phyloP scores from a whole-genome alignment of 2,329 filamentous ascomycete species.

The Pestalotiopsis sp. region DNA sequence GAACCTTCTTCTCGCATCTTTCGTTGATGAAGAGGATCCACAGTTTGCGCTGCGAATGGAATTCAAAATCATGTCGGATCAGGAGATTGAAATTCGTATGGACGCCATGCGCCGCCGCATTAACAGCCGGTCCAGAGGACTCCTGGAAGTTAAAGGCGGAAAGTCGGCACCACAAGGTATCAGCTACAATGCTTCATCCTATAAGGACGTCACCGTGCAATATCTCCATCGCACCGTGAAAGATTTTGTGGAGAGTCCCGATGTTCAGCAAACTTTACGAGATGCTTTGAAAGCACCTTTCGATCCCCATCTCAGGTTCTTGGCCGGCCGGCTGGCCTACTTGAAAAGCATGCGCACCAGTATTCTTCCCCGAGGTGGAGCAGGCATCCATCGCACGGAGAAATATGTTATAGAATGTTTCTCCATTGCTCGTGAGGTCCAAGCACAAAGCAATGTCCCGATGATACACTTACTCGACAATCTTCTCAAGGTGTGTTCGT shows the following conservation, averaged over 20 bases:
- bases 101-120: neutral
- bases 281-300: neutral
- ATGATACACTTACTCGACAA: neutral
- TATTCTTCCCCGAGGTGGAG: no score
- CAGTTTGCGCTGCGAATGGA: neutral
- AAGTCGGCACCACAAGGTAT: neutral
- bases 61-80: neutral
- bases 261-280: neutral
- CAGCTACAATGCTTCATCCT: neutral
- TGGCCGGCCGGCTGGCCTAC: neutral
- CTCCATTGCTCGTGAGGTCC: neutral
- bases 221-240: neutral
- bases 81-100: neutral
- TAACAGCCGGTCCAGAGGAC: neutral
- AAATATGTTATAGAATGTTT: neutral
- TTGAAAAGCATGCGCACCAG: neutral
- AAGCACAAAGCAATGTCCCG: neutral
- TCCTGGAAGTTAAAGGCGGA: neutral
- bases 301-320: neutral
- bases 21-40: neutral
- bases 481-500: neutral
- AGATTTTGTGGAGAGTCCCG: neutral
- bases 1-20: neutral
- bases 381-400: no score
- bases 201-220: neutral